phyloP scores from a whole-genome alignment of 2,329 filamentous ascomycete species.

The Aspergillus pseudotamarii region DNA sequence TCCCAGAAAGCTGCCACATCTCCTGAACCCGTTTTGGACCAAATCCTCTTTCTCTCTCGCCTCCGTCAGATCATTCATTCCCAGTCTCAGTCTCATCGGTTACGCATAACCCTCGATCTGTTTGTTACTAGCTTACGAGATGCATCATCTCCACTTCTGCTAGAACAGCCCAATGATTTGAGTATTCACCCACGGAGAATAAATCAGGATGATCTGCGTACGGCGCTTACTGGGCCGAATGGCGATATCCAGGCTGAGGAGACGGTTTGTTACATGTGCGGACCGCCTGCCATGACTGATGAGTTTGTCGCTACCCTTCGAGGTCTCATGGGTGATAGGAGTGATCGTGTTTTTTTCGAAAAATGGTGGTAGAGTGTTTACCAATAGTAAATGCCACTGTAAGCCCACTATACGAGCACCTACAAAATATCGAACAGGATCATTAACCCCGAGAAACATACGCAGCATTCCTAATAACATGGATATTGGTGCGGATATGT shows the following conservation, averaged over 20 bases:
- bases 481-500: slow-evolving; percentile 60
- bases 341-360: slow-evolving; percentile 58
- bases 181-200: slow-evolving; percentile 38
- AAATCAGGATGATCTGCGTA: slow-evolving; percentile 36
- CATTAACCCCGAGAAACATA: background rate
- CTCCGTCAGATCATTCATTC: slow-evolving; percentile 41
- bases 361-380: slow-evolving; percentile 62
- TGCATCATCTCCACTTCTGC: slow-evolving; percentile 10
- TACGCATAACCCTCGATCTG: slow-evolving; percentile 37
- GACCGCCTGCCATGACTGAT: slow-evolving; percentile 70
- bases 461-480: background rate
- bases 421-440: background rate
- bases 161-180: slow-evolving; percentile 26
- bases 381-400: background rate
- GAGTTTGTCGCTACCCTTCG: slow-evolving; percentile 55
- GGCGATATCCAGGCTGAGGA: slow-evolving; percentile 31
- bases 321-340: slow-evolving; percentile 46
- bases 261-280: slow-evolving; percentile 68
- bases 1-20: slow-evolving; percentile 8
- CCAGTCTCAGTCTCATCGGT: slow-evolving; percentile 28
- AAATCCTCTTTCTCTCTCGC: slow-evolving; percentile 53
- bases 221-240: slow-evolving; percentile 33
- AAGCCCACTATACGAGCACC: no score
- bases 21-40: slow-evolving; percentile 24
- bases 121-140: slow-evolving; percentile 34